Evolutionary conservation across 1,284 basidiomycete species (phyloP).

Genomic region (Erythrobasidium hasegawianum): DNA sequence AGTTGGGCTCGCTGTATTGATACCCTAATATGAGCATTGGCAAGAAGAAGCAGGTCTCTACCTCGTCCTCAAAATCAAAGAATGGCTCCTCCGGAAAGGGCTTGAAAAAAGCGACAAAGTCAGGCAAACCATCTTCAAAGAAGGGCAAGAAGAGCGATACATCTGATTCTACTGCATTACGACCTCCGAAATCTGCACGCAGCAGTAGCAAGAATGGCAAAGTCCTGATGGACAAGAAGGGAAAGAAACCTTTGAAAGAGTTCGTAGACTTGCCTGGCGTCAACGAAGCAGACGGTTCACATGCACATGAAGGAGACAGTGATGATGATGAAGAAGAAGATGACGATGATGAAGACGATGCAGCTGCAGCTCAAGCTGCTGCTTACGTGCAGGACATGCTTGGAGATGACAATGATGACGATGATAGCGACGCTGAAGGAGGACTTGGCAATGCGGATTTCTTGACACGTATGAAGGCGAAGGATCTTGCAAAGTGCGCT

Average conservation of each 20-base stretch:
- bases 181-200: conserved; percentile 2
- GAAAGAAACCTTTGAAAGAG: conserved; percentile 24
- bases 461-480: conserved; percentile 61
- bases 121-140: too few species aligned
- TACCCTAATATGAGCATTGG: not conserved
- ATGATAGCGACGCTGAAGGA: conserved; percentile 58
- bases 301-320: not conserved
- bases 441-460: conserved; percentile 55
- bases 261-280: conserved; percentile 23
- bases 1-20: not conserved
- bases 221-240: conserved; percentile 27
- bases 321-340: conserved; percentile 38
- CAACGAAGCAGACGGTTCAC: not conserved
- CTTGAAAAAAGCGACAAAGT: not conserved
- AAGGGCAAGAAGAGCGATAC: not conserved
- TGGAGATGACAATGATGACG: conserved; percentile 57
- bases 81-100: not conserved
- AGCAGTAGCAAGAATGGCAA: not conserved
- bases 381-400: conserved; percentile 55
- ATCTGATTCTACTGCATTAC: not conserved
- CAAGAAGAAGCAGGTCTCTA: conserved; percentile 23
- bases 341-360: conserved; percentile 47
- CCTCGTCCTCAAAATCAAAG: conserved; percentile 2
- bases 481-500: conserved; percentile 65
- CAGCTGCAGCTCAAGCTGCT: conserved; percentile 55